Evolutionary conservation across 2,329 filamentous ascomycete species (phyloP), one percentile per base, ranked within the genome.

Genomic region (Trichophyton schoenleinii): DNA sequence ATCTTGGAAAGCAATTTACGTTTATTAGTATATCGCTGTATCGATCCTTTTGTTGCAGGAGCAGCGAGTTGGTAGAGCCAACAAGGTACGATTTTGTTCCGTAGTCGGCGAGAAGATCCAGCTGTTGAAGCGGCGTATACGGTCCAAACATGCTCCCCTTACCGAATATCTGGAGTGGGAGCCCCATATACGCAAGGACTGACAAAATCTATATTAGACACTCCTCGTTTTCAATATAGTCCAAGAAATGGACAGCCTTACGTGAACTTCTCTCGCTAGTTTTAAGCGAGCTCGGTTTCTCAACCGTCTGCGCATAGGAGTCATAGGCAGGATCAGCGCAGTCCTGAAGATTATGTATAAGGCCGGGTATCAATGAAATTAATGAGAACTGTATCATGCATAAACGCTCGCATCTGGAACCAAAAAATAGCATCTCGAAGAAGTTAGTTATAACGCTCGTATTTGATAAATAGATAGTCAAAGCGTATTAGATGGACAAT

Each of bases 301-400:
- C 81, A 52, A 91, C 78, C 31, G 80, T 86, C 71, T 86, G 83
- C 68, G 91, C 89, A 72, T 94, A 92, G 63, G 75, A 86, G 73
- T 96, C 87, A 72, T 97, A 83, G 52, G 91, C 87, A n/a, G 94
- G 94, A 70, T 96, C 91, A 58, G 94, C 92, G 69, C 89, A 95
- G 75, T 99, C 94, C 75, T 95, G 87, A n/a, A 99, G 82, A 68
- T 88, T 90, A 69, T 89, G 85, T 69, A 97, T 86, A 62, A 99
- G 83, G 63, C 91, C 91, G 55, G 94, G 94, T 77, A 99, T 95
- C 69, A 99, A 80, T 60, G 92, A 96, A 67, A 99, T 87, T 53
- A 99, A 82, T 49, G 92, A 94, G 77, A 97, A 99, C 74, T 99
- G 94, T 76, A 96, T 91, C 88, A 97, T 95, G 81, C 94, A 99